Percentiles rank a stretch among this genome's conserved stretches.
Evolutionary conservation across 1,284 basidiomycete species (phyloP).

Genomic region (Trametes pubescens): DNA sequence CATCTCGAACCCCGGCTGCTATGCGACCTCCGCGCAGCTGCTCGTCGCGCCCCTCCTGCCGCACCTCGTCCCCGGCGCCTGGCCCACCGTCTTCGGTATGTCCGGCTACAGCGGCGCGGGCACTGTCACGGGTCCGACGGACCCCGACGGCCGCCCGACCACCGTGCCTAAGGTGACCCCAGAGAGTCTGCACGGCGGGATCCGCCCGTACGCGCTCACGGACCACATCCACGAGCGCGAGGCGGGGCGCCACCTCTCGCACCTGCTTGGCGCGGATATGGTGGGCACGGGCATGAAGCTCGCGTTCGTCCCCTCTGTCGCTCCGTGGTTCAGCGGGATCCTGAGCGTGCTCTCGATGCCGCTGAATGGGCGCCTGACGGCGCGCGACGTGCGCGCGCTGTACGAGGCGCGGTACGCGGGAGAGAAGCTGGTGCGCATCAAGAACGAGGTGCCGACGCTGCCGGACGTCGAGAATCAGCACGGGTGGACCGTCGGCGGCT

Average conservation of each 20-base stretch:
- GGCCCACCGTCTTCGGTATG: slow-evolving; percentile 91
- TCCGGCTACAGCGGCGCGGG: slow-evolving; percentile 97
- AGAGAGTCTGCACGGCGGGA: slow-evolving; percentile 77
- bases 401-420: slow-evolving; percentile 83
- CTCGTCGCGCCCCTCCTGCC: slow-evolving; percentile 90
- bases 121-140: slow-evolving; percentile 76
- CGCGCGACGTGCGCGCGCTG: slow-evolving; percentile 76
- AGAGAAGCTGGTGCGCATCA: slow-evolving; percentile 78
- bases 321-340: slow-evolving; percentile 98
- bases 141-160: slow-evolving; percentile 72
- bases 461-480: slow-evolving; percentile 84
- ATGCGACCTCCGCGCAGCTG: slow-evolving; percentile 93
- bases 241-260: slow-evolving; percentile 83
- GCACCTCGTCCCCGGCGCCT: slow-evolving; percentile 67
- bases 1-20: slow-evolving; percentile 98
- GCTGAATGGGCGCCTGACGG: slow-evolving; percentile 69
- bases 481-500: slow-evolving; percentile 91
- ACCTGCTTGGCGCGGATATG: slow-evolving; percentile 50
- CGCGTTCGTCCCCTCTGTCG: slow-evolving; percentile 89
- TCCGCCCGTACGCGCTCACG: slow-evolving; percentile 90
- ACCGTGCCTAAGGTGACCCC: slow-evolving; percentile 88
- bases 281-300: slow-evolving; percentile 59
- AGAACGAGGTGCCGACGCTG: slow-evolving; percentile 80
- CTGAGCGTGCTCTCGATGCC: slow-evolving; percentile 88
- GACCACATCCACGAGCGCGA: slow-evolving; percentile 99